Evolutionary conservation across 2,329 filamentous ascomycete species (phyloP), one percentile per base, ranked within the genome.

Genomic region (Ophidiomyces ophidiicola): DNA sequence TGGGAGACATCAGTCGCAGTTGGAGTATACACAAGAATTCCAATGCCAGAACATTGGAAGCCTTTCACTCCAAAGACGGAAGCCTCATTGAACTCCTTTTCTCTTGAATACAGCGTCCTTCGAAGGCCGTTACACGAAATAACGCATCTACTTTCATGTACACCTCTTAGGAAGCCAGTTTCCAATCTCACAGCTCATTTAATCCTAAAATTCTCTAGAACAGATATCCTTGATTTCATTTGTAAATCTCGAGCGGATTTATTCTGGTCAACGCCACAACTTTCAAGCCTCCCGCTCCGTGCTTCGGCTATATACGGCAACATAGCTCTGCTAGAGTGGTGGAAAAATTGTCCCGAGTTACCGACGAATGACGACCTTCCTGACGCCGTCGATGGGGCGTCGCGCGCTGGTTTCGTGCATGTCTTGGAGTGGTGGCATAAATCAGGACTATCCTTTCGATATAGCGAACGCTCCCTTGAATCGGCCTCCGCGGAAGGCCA

Each of bases 361-460:
- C 69, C 85, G 2, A 83, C 82, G 44, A 87, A 88, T 54, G 83
- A 92, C 53, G 94, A 94, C 58, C 81, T 82, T 36, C 68, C 73
- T 26, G 85, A 93, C 57, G 83, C 86, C 7, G 71, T 96, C 18
- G 86, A 96, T 54, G 82, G 82, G 20, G 88, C 88, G 5, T 92
- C 83, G 1, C 79, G 81, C 39, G 80, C 84, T 42, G 87, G 88
- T 3, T 90, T 86, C 50, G 72, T 92, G 10, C 75, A 83, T 47
- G 79, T 93, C 0, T 70, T 96, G 1, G 82, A 94, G 52, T 93
- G 85, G 82, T 96, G 88, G 88, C 81, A 82, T 56, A 72, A 80
- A 15, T 84, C 80, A 0, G 82, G 81, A 0, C 68, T 94, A 1
- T 76, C 79, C 2, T 69, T 94, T 14, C 80, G 83, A 48, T 94